Evolutionary conservation across 768 basidiomycete genomes (phyloP).

Genomic region (Serendipita sp.): DNA sequence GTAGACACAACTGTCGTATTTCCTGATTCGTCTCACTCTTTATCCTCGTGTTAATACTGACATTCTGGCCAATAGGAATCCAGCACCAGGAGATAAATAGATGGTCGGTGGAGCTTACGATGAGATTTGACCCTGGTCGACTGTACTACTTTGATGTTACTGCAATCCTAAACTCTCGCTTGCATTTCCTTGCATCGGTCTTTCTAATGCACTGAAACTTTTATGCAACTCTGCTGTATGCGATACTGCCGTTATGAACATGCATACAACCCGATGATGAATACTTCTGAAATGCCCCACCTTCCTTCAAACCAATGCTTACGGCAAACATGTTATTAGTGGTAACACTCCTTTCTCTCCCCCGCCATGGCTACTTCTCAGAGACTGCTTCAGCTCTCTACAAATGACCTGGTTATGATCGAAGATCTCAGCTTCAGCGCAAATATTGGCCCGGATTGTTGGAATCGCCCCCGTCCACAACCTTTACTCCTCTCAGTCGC

Average conservation of each 20-base stretch:
- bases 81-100: constrained; percentile 1
- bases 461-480: not conserved
- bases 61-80: not conserved
- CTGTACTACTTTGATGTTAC: not conserved
- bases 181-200: not conserved
- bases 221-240: not conserved
- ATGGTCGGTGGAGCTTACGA: not conserved
- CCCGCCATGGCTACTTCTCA: not conserved
- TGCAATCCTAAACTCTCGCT: not conserved
- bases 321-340: not conserved
- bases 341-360: not conserved
- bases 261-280: not conserved
- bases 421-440: not conserved
- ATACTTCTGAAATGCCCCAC: not conserved
- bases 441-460: not conserved
- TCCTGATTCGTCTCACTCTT: not conserved
- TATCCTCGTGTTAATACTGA: not conserved
- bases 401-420: not conserved
- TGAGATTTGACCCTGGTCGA: not conserved
- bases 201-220: not conserved
- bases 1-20: not conserved
- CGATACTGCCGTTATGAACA: constrained; percentile 2
- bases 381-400: not conserved
- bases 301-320: not conserved
- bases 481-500: not conserved